Percentiles rank a stretch among this genome's conserved stretches.
Evolutionary conservation across 2,329 filamentous ascomycete genomes (phyloP).

Genomic region (Septoria petroselini): DNA sequence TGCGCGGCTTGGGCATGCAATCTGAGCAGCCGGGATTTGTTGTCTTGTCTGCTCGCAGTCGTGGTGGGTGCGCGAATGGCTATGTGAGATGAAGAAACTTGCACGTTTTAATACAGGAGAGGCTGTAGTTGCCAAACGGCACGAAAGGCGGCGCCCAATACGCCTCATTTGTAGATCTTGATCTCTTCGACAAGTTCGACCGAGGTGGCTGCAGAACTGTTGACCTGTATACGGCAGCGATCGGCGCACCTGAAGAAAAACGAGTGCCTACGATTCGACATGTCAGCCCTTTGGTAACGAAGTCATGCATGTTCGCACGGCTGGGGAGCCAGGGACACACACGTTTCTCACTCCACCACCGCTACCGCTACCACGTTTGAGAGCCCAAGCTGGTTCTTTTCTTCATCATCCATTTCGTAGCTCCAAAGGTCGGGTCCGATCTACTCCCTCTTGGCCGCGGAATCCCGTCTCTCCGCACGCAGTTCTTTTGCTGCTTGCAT

Average conservation of each 20-base stretch:
- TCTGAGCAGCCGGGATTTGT: too few relatives aligned
- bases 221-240: slow-evolving; percentile 9
- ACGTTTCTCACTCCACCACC: neutral
- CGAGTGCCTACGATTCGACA: slow-evolving; percentile 4
- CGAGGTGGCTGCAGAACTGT: slow-evolving; percentile 3
- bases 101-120: too few relatives aligned
- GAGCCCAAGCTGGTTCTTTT: neutral
- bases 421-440: neutral
- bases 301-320: slow-evolving; percentile 3
- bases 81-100: neutral
- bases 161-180: slow-evolving; percentile 15
- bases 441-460: slow-evolving; percentile 16
- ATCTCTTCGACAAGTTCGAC: slow-evolving; percentile 1
- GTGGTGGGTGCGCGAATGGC: slow-evolving; percentile 2
- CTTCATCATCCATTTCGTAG: neutral
- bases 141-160: slow-evolving; percentile 3
- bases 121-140: slow-evolving; percentile 10
- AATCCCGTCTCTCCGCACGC: slow-evolving; percentile 4
- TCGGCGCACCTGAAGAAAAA: slow-evolving; percentile 8
- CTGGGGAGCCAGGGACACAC: neutral
- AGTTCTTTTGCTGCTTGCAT: slow-evolving; percentile 9
- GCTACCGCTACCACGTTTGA: neutral
- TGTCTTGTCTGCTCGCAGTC: too few relatives aligned
- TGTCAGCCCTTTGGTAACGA: neutral
- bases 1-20: too few relatives aligned